These are phyloP conservation scores for Juncus inflexus DNA, from an alignment of 176 grass and related monocot species.

Conservation along the genomic window DNA sequence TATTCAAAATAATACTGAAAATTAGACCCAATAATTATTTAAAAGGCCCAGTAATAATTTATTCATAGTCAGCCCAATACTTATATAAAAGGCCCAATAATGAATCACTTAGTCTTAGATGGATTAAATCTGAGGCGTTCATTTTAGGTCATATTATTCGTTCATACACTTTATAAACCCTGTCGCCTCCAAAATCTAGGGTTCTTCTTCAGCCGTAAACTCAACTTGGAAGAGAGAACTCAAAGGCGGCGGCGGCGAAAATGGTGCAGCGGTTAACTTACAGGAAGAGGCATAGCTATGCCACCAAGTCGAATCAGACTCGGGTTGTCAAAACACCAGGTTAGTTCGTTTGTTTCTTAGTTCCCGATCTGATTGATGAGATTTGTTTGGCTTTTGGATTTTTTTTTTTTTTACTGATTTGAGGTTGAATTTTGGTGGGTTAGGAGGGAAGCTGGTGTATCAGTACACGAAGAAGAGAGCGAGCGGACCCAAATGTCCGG, in stretches of 20 bases:
- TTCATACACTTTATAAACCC: constrained; percentile 34
- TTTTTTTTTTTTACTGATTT: background rate
- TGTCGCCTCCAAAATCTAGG: constrained; percentile 2
- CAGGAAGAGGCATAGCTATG: constrained; percentile 91
- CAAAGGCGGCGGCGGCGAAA: constrained; percentile 13
- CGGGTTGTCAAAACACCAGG: constrained; percentile 95
- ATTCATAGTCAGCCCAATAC: background rate
- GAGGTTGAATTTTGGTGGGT: background rate
- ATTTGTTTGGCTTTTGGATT: background rate
- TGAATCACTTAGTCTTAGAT: background rate
- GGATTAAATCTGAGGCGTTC: constrained; percentile 38
- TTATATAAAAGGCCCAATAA: background rate
- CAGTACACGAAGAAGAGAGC: constrained; percentile 94
- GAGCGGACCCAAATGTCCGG: constrained; percentile 86
- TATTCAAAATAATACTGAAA: no score
- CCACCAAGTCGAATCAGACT: constrained; percentile 96
- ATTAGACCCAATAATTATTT: no score
- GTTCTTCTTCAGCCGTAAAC: constrained; percentile 18
- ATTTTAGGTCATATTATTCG: constrained; percentile 36
- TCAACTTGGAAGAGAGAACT: background rate
- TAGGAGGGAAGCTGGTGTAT: constrained; percentile 91
- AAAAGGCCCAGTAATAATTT: no score
- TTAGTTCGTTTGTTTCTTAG: constrained; percentile 11
- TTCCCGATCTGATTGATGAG: background rate
- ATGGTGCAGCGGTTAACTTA: constrained; percentile 93